phyloP scores from a whole-genome alignment of 192 early-diverging fungal genomes.

The Rhizoclosmatium sp. region DNA sequence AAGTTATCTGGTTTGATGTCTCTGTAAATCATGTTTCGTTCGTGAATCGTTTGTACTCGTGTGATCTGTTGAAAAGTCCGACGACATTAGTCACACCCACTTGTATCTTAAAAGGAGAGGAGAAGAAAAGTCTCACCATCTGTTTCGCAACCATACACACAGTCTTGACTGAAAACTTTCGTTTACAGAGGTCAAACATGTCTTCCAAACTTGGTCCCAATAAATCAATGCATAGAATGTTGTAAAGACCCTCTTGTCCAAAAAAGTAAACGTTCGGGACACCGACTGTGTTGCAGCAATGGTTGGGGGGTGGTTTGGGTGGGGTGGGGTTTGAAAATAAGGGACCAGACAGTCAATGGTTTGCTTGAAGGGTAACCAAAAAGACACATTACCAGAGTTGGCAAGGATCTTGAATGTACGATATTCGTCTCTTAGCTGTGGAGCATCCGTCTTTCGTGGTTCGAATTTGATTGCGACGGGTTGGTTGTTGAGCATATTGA shows the following conservation, averaged over 20 bases:
- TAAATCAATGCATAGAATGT: constrained; percentile 93
- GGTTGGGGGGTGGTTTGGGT: not conserved
- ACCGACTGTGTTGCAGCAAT: constrained; percentile 61
- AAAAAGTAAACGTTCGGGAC: constrained; percentile 94
- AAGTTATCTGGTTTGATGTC: constrained; percentile 99
- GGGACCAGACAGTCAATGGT: not conserved
- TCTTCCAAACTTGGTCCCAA: constrained; percentile 94
- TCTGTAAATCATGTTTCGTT: constrained; percentile 93
- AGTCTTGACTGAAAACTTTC: constrained; percentile 92
- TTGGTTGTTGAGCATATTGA: constrained; percentile 89
- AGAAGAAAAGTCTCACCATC: constrained; percentile 11
- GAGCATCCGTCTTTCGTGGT: constrained; percentile 96
- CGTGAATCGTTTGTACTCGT: constrained; percentile 92
- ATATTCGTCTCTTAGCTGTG: constrained; percentile 97
- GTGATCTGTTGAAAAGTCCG: constrained; percentile 62
- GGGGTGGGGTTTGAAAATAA: not conserved
- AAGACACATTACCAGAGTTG: constrained; percentile 51
- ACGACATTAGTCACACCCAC: not conserved
- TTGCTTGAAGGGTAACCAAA: not conserved
- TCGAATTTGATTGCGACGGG: constrained; percentile 98
- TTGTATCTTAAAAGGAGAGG: not conserved
- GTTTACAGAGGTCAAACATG: constrained; percentile 94
- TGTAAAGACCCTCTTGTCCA: constrained; percentile 96
- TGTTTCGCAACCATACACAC: constrained; percentile 78
- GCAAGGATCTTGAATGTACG: constrained; percentile 94